Conservation (phyloP, 2,329 filamentous ascomycete species). For the Coccinonectria pachysandricola region DNA sequence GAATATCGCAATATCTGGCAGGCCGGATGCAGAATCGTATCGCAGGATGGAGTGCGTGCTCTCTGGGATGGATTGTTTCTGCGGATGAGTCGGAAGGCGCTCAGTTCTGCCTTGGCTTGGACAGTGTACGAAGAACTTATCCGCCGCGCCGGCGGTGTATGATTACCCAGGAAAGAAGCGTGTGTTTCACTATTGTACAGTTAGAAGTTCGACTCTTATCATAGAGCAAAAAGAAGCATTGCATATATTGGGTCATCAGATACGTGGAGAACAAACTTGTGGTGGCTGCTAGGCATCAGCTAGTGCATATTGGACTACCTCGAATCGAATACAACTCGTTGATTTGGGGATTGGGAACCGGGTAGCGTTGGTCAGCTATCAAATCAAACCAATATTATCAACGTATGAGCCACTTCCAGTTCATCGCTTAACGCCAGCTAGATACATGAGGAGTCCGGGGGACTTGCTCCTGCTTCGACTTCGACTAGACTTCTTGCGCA, state of each 20-base stretch:
- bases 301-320: too few species aligned
- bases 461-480: constrained; percentile 49
- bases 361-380: too few species aligned
- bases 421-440: constrained; percentile 43
- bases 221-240: too few species aligned
- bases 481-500: constrained; percentile 45
- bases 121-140: constrained; percentile 94
- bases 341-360: too few species aligned
- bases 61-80: constrained; percentile 80
- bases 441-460: constrained; percentile 45
- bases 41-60: constrained; percentile 68
- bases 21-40: constrained; percentile 66
- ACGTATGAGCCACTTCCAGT: too few species aligned
- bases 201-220: constrained; percentile 14
- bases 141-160: constrained; percentile 45
- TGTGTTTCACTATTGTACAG: too few species aligned
- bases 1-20: constrained; percentile 75
- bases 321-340: too few species aligned
- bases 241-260: too few species aligned
- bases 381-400: too few species aligned
- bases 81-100: constrained; percentile 80
- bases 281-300: too few species aligned
- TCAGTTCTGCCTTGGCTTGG: constrained; percentile 94
- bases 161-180: too few species aligned
- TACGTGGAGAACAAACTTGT: constrained; percentile 1